These are phyloP conservation scores for Lentinula guzmanii DNA, from an alignment of 768 basidiomycete genomes.

Conservation along the genomic window DNA sequence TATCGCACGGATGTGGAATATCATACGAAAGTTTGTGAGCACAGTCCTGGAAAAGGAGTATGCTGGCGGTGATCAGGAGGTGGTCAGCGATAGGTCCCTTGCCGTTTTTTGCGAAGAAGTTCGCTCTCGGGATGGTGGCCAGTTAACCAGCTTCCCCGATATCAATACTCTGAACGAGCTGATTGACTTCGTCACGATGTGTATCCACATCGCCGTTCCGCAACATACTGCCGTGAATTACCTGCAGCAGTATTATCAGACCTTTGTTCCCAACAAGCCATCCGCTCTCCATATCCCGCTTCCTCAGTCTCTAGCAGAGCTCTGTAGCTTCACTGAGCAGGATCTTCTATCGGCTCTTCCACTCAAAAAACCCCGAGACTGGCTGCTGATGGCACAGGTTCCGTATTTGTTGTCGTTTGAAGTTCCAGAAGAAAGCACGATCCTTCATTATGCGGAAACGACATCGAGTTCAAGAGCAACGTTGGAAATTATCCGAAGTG, in stretches of 20 bases:
- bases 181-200: slow-evolving; percentile 24
- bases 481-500: slow-evolving; percentile 9
- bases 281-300: slow-evolving; percentile 18
- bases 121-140: slow-evolving; percentile 15
- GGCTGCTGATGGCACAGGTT: slow-evolving; percentile 23
- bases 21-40: slow-evolving; percentile 18
- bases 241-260: slow-evolving; percentile 27
- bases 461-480: slow-evolving; percentile 4
- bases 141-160: slow-evolving; percentile 18
- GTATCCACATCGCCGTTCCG: slow-evolving; percentile 24
- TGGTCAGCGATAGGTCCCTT: slow-evolving; percentile 15
- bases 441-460: slow-evolving; percentile 18
- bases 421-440: slow-evolving; percentile 18
- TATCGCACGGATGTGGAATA: slow-evolving; percentile 19
- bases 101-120: slow-evolving; percentile 18
- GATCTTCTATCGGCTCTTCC: slow-evolving; percentile 19
- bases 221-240: slow-evolving; percentile 29
- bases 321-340: slow-evolving; percentile 14
- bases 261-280: slow-evolving; percentile 25
- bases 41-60: slow-evolving; percentile 14
- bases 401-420: slow-evolving; percentile 22
- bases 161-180: slow-evolving; percentile 19
- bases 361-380: slow-evolving; percentile 15
- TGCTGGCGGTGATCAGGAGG: slow-evolving; percentile 14
- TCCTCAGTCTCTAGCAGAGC: slow-evolving; percentile 15